Conservation (phyloP, 1,284 basidiomycete genomes). For the Sanguinoderma infundibulare region DNA sequence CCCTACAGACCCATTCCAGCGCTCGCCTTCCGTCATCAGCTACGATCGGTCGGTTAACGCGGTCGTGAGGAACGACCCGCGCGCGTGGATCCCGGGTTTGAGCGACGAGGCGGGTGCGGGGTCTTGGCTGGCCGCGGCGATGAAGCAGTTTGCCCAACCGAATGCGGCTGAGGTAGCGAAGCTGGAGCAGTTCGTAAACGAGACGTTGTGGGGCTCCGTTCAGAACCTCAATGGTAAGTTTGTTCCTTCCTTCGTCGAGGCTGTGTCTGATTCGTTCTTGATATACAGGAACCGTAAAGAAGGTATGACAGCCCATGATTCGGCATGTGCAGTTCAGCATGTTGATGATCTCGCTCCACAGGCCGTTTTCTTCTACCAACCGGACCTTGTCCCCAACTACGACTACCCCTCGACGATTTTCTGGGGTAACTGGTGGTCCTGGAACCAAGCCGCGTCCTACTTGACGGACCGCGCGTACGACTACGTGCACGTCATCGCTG, state of each 20-base stretch:
- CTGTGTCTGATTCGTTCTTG: not conserved
- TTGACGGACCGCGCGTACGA: slow-evolving; percentile 61
- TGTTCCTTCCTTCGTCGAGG: not conserved
- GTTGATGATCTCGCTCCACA: slow-evolving; percentile 20
- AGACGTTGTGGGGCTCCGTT: slow-evolving; percentile 54
- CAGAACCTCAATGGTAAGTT: slow-evolving; percentile 54
- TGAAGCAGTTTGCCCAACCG: slow-evolving; percentile 62
- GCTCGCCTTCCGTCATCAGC: slow-evolving; percentile 60
- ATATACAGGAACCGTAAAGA: slow-evolving; percentile 51
- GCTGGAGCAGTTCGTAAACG: slow-evolving; percentile 53
- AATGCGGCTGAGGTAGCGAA: slow-evolving; percentile 55
- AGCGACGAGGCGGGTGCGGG: slow-evolving; percentile 65
- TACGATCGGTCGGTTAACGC: slow-evolving; percentile 58
- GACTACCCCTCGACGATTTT: slow-evolving; percentile 51
- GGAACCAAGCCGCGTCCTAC: slow-evolving; percentile 54
- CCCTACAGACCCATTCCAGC: slow-evolving; percentile 53
- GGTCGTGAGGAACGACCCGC: slow-evolving; percentile 47
- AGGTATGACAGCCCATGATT: slow-evolving; percentile 40
- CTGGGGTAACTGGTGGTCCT: slow-evolving; percentile 65
- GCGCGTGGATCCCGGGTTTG: slow-evolving; percentile 62
- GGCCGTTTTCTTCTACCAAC: slow-evolving; percentile 61
- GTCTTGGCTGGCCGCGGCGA: slow-evolving; percentile 58
- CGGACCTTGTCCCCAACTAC: slow-evolving; percentile 48
- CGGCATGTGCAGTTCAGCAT: not conserved
- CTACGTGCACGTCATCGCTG: slow-evolving; percentile 61